Percentiles rank a stretch among this genome's conserved stretches.
Evolutionary conservation across 208 protist genomes (phyloP).

Genomic region (Naegleria fowleri): DNA sequence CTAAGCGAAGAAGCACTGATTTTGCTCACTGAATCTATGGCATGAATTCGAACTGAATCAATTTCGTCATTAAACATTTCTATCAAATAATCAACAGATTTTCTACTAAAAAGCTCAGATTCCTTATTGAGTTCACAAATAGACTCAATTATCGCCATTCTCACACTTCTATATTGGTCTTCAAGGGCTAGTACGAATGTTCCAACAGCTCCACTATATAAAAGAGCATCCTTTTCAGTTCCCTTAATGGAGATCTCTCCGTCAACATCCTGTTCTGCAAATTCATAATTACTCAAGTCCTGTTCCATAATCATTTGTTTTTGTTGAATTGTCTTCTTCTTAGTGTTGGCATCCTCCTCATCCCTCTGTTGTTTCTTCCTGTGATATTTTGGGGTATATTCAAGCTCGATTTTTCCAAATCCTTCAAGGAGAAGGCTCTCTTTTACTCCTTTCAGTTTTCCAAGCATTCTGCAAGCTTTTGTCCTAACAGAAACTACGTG

Average conservation of each 20-base stretch:
- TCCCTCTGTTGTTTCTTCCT: background rate
- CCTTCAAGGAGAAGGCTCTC: background rate
- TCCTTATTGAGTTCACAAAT: background rate
- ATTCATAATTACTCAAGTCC: background rate
- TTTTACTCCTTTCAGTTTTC: background rate
- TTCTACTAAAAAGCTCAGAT: background rate
- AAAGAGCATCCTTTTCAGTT: background rate
- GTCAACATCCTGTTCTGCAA: background rate
- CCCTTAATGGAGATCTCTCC: background rate
- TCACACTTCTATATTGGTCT: conserved; percentile 3
- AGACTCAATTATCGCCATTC: background rate
- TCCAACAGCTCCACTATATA: background rate
- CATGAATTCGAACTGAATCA: background rate
- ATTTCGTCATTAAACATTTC: conserved; percentile 8
- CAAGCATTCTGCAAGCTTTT: background rate
- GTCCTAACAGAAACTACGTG: background rate
- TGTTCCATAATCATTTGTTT: conserved; percentile 7
- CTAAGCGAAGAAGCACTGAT: background rate
- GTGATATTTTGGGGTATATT: background rate
- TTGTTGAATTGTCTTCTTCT: background rate
- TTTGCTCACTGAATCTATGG: background rate
- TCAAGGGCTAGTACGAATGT: background rate
- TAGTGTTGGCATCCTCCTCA: background rate
- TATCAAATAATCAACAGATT: background rate
- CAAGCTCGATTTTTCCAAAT: background rate